Base-by-base conservation (phyloP, 495 filamentous ascomycete species). In the Hyaloscypha bicolor region DNA sequence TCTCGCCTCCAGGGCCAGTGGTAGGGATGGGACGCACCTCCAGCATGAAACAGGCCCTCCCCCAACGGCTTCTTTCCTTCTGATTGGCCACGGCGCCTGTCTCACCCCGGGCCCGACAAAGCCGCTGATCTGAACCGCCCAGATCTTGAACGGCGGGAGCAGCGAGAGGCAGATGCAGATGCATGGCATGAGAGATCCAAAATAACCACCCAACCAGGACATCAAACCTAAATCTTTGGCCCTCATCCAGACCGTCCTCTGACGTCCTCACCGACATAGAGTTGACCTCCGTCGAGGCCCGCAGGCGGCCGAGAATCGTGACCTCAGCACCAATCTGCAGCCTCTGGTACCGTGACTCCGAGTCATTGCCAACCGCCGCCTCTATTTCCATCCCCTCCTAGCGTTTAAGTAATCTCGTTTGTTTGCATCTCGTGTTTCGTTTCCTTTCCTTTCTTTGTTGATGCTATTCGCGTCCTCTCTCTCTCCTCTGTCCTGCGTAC, bases 401-500 rank as follows among this genome's bases (percentile, higher is more conserved):
- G 42, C 42, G 42, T 48, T 48, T 48, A 48, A 48, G 16, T 12
- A 48, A 48, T 48, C 42, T 48, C 42, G 42, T 48, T 48, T 48
- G 42, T 48, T 48, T 48, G 9, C 16, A 16, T 4, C 16, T 6
- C 42, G 8, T 48, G 42, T 48, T 48, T 48, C 42, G 42, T 48
- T 48, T 19, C 3, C 8, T 45, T 45, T 45, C 42, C 6, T 48
- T 48, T 48, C 42, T 19, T 48, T 48, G 42, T 48, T 48, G 42
- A 48, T 48, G 42, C 42, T 48, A 48, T 48, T 48, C 42, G 1
- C 42, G 42, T 48, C 42, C 42, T 37, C 42, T 48, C 42, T 19
- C 16, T 48, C 3, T 1, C 6, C 42, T 16, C 1, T 4, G 9
- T 19, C 42, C 42, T 48, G 11, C 16, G 42, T 48, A 48, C 42